Percentiles rank a stretch among this genome's conserved stretches.
These are phyloP conservation scores for Pilatotrama ljubarskyi DNA, from an alignment of 768 basidiomycete genomes.

Conservation along the genomic window DNA sequence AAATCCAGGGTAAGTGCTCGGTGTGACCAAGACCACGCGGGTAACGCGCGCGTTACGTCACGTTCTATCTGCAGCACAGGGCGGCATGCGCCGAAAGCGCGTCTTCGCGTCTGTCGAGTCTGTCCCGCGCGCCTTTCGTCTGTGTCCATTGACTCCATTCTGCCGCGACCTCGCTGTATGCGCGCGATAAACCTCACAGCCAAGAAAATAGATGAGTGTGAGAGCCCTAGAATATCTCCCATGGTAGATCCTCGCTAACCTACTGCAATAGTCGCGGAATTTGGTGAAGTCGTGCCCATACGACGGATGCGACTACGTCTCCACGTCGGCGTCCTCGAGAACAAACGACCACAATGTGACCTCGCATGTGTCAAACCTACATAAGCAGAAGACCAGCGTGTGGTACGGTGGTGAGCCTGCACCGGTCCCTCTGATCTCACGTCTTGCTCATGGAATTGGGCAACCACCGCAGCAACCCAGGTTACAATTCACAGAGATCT, in stretches of 20 bases:
- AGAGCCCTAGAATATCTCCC: no score
- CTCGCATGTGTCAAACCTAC: conserved; percentile 2
- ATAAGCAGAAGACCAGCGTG: not conserved
- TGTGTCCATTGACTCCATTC: no score
- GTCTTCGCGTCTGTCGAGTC: not conserved
- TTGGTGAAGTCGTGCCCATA: not conserved
- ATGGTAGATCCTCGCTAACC: no score
- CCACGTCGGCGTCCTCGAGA: not conserved
- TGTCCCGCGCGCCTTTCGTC: not conserved
- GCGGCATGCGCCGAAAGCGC: not conserved
- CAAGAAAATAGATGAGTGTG: no score
- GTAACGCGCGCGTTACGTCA: not conserved
- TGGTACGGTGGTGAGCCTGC: not conserved
- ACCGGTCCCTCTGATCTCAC: not conserved
- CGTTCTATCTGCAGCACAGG: not conserved
- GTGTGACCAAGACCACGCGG: no score
- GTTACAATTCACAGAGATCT: conserved; percentile 3
- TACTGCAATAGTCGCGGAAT: not conserved
- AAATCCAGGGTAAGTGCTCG: no score
- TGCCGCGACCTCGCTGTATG: no score
- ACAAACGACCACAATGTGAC: not conserved
- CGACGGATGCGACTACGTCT: not conserved
- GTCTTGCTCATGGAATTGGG: not conserved
- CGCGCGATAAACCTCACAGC: no score
- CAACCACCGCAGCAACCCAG: not conserved